Base-by-base conservation (phyloP, 305 asterid species). In the Fraxinus nigra region DNA sequence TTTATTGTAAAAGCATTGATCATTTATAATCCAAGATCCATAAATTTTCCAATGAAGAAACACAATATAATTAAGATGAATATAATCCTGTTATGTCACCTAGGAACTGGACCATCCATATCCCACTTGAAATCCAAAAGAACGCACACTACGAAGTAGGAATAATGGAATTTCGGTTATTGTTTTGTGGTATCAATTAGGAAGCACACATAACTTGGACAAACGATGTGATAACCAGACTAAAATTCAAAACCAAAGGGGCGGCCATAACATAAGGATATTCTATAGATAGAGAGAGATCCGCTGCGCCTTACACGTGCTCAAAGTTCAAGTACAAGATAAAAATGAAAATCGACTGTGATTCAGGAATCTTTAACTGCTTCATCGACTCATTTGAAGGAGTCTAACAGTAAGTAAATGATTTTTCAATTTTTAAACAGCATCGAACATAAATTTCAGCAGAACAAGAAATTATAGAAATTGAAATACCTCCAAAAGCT, bases 401-500 rank as follows among this genome's bases (percentile, higher is more conserved):
- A 20, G 28, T 5, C 67, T 18, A 56, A n/a, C 28, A 18, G 18
- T n/a, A 56, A 56, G 67, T 56, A 26, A 18, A 56, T 56, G 11
- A n/a, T 5, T 56, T 56, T 56, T 20, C 26, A 56, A 7, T n/a
- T 5, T 56, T 18, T 18, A 18, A 7, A 75, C 78, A 74, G 43
- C 56, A 63, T 84, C 69, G 14, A 24, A 76, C 65, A 76, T 18
- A 24, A 38, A 79, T 56, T 30, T n/a, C 20, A 59, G 35, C 51
- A 28, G 26, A 35, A 0, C 70, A 72, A 16, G 28, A 33, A 63
- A 70, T 9, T 26, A 72, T 61, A 79, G 37, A 76, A 75, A 74
- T 4, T 0, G 28, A 65, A 79, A 48, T 89, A 94, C 98, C 97
- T 92, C 84, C 95, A 79, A 86, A 85, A 83, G 89, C 48, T 82